phyloP scores from a whole-genome alignment of 2,329 filamentous ascomycete species.

The Juglanconis sp. region DNA sequence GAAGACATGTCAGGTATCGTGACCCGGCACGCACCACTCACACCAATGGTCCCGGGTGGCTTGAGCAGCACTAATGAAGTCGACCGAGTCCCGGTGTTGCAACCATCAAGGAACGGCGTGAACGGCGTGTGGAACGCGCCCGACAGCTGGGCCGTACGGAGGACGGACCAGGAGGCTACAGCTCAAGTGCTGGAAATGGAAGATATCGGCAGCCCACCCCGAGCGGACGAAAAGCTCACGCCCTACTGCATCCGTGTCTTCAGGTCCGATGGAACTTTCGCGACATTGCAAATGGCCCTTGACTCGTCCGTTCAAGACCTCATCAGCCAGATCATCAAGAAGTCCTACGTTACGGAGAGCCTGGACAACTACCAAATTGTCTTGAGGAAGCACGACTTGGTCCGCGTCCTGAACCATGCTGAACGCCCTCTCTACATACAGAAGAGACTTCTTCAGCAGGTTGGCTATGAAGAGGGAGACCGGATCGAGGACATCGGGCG shows the following conservation, averaged over 20 bases:
- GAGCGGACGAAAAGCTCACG: constrained; percentile 69
- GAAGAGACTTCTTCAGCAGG: constrained; percentile 84
- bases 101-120: constrained; percentile 28
- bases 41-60: constrained; percentile 62
- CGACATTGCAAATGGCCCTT: constrained; percentile 79
- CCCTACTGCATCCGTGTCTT: constrained; percentile 95
- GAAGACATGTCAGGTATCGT: constrained; percentile 90
- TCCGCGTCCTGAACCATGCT: constrained; percentile 71
- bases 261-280: constrained; percentile 88
- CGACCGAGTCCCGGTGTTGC: constrained; percentile 34
- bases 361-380: constrained; percentile 94
- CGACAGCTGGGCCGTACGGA: constrained; percentile 92
- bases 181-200: constrained; percentile 59
- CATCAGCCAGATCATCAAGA: constrained; percentile 86
- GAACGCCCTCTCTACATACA: constrained; percentile 90
- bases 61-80: constrained; percentile 36
- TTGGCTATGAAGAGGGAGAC: constrained; percentile 84
- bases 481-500: constrained; percentile 88
- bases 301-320: constrained; percentile 85
- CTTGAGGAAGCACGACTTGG: constrained; percentile 86
- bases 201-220: constrained; percentile 63
- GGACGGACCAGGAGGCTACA: constrained; percentile 61
- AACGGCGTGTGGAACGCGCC: constrained; percentile 83
- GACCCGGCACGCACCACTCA: constrained; percentile 65
- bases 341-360: constrained; percentile 87